A percentile compares a stretch with the other conserved stretches of the same genome.
These are phyloP conservation scores for Aspergillus chevalieri DNA, from an alignment of 2,329 filamentous ascomycete species.

Conservation along the genomic window DNA sequence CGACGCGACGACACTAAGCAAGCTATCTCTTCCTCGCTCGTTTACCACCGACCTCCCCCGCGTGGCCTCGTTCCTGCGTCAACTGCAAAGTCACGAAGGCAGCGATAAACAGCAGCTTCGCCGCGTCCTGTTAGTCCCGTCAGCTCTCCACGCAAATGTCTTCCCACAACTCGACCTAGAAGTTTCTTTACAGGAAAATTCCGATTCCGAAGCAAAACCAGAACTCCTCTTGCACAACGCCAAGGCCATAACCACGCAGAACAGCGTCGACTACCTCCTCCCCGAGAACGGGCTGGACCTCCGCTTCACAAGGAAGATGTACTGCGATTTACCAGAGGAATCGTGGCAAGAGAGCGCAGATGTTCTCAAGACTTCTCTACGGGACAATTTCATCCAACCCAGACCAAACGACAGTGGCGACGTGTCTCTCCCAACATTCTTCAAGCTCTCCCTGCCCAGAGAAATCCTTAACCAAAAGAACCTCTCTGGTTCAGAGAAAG, in stretches of 20 bases:
- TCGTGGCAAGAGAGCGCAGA: constrained; percentile 10
- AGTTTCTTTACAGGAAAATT: constrained; percentile 8
- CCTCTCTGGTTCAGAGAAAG: not conserved
- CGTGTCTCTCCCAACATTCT: constrained; percentile 25
- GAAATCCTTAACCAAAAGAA: constrained; percentile 12
- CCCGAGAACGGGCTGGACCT: constrained; percentile 34
- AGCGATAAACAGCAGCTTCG: constrained; percentile 13
- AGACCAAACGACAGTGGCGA: constrained; percentile 6
- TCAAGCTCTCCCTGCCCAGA: constrained; percentile 24
- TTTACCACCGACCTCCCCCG: constrained; percentile 32
- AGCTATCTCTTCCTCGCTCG: constrained; percentile 21
- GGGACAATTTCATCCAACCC: constrained; percentile 9
- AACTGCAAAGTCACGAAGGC: constrained; percentile 13
- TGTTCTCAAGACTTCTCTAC: constrained; percentile 17
- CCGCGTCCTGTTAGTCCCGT: constrained; percentile 31
- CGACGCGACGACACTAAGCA: constrained; percentile 27
- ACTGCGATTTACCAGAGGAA: constrained; percentile 21
- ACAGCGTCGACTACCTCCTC: constrained; percentile 33
- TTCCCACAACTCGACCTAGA: constrained; percentile 33
- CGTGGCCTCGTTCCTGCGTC: constrained; percentile 25
- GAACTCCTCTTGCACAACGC: constrained; percentile 21
- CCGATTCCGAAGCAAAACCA: constrained; percentile 1
- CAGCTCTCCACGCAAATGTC: constrained; percentile 12
- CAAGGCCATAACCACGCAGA: constrained; percentile 25
- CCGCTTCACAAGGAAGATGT: constrained; percentile 31